Conservation (phyloP, 1,284 basidiomycete species). For the Irpex rosettiformis region DNA sequence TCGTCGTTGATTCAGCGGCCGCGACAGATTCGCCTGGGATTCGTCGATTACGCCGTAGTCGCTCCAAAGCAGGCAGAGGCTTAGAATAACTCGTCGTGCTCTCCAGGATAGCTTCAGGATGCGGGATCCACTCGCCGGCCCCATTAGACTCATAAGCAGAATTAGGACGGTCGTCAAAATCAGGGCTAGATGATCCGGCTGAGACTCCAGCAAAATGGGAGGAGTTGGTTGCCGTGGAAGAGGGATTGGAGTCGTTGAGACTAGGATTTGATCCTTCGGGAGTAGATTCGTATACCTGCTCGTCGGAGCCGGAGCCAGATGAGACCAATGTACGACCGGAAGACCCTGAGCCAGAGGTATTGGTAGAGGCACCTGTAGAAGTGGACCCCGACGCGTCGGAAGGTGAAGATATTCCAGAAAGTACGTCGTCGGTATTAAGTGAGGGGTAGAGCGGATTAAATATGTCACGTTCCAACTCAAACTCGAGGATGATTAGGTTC, state of each 20-base stretch:
- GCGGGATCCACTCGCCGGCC: slow-evolving; percentile 45
- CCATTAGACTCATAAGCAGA: slow-evolving; percentile 29
- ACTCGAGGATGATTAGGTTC: slow-evolving; percentile 69
- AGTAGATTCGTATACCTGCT: slow-evolving; percentile 15
- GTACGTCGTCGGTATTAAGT: slow-evolving; percentile 17
- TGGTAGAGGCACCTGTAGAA: slow-evolving; percentile 12
- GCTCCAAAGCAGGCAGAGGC: slow-evolving; percentile 72
- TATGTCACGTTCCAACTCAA: slow-evolving; percentile 75
- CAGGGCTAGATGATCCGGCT: slow-evolving; percentile 8
- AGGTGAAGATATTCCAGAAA: slow-evolving; percentile 29
- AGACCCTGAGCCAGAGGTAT: slow-evolving; percentile 23
- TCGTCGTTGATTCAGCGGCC: slow-evolving; percentile 15
- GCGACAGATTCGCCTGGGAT: slow-evolving; percentile 12
- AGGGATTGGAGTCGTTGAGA: slow-evolving; percentile 8
- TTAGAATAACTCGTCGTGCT: slow-evolving; percentile 74
- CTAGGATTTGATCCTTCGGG: slow-evolving; percentile 20
- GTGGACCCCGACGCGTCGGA: slow-evolving; percentile 23
- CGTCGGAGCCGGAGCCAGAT: slow-evolving; percentile 14
- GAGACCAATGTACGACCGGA: slow-evolving; percentile 31
- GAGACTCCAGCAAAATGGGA: slow-evolving; percentile 6
- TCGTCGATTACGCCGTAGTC: slow-evolving; percentile 52
- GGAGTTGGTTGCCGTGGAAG: neutral
- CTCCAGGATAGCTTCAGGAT: slow-evolving; percentile 63
- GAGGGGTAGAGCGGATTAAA: slow-evolving; percentile 72
- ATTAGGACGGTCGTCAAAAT: neutral